Base-by-base conservation (phyloP, 345 rosid genomes). In the Crucihimalaya himalaica region DNA sequence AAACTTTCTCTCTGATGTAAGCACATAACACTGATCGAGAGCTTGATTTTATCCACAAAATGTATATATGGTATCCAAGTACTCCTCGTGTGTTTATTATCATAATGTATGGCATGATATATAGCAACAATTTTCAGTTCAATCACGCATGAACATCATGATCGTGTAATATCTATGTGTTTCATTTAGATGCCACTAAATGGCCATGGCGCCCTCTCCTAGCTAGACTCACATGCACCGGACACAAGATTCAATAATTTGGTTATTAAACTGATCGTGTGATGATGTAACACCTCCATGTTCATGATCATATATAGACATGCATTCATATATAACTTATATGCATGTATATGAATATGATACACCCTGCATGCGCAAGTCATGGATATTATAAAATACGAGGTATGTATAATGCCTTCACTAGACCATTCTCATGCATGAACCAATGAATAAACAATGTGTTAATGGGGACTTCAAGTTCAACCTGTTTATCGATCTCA, bases 31-130 rank as follows among this genome's bases (percentile, higher is more conserved):
- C 69, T 76, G 77, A 77, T 74, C 29, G 67, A 66, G 73, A 77
- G 81, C 69, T 58, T 42, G 68, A 59, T 59, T 81, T 88, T 86
- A 87, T 84, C 89, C 92, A 81, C 84, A 79, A 69, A 32, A 56
- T 18, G 54, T 48, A 39, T 37, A 29, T 57, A 71, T 23, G 46
- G 62, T 40, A 52, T 32, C 63, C 35, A 48, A 55, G n/a, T n/a
- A n/a, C 35, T 63, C 59, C 52, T 55, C 60, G 37, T 53, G 51
- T 76, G 61, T 70, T 63, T 35, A 20, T 70, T 66, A 70, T 47
- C 65, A 52, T 75, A 61, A 40, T 47, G 50, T 58, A 76, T 63
- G 66, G 46, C 63, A 75, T 59, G 47, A 35, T 35, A 68, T 52
- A 60, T 52, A 31, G 1, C 35, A 35, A 19, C 25, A 31, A 31